These are phyloP conservation scores for Pythium phragmiticola DNA, from an alignment of 352 stramenopile genomes.

Conservation along the genomic window DNA sequence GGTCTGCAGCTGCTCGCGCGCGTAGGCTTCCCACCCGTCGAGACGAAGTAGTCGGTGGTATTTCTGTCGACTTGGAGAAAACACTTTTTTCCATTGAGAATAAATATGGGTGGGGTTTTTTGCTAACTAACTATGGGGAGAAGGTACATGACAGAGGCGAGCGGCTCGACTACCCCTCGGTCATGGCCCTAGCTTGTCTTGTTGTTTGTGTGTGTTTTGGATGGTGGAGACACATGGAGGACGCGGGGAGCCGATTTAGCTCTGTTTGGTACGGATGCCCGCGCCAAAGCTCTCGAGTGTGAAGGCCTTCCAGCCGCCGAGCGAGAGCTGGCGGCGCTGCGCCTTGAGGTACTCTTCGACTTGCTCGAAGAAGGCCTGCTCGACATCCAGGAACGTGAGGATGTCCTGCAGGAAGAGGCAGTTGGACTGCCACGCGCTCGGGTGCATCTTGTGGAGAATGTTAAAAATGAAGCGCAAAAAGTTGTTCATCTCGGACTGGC, in stretches of 20 bases:
- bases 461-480: slow-evolving; percentile 81
- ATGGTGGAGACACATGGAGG: neutral
- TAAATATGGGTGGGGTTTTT: slow-evolving; percentile 19
- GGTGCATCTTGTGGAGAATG: slow-evolving; percentile 77
- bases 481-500: slow-evolving; percentile 79
- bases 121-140: slow-evolving; percentile 15
- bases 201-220: slow-evolving; percentile 10
- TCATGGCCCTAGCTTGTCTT: slow-evolving; percentile 13
- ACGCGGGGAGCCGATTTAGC: slow-evolving; percentile 5
- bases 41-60: too few relatives aligned
- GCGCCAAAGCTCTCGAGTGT: slow-evolving; percentile 75
- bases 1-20: slow-evolving; percentile 57
- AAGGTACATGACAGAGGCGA: slow-evolving; percentile 23
- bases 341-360: slow-evolving; percentile 61
- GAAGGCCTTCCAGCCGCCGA: slow-evolving; percentile 78
- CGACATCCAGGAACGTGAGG: slow-evolving; percentile 74
- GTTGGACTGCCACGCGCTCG: slow-evolving; percentile 57
- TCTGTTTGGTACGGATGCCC: slow-evolving; percentile 50
- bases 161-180: slow-evolving; percentile 28
- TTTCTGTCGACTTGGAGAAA: neutral
- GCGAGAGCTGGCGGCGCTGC: slow-evolving; percentile 66
- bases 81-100: slow-evolving; percentile 20
- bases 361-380: slow-evolving; percentile 69
- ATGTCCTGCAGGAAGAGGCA: slow-evolving; percentile 84
- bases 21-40: slow-evolving; percentile 56